These are phyloP conservation scores for Asterochloris sp. DNA, from an alignment of 139 green algal species.

Conservation along the genomic window DNA sequence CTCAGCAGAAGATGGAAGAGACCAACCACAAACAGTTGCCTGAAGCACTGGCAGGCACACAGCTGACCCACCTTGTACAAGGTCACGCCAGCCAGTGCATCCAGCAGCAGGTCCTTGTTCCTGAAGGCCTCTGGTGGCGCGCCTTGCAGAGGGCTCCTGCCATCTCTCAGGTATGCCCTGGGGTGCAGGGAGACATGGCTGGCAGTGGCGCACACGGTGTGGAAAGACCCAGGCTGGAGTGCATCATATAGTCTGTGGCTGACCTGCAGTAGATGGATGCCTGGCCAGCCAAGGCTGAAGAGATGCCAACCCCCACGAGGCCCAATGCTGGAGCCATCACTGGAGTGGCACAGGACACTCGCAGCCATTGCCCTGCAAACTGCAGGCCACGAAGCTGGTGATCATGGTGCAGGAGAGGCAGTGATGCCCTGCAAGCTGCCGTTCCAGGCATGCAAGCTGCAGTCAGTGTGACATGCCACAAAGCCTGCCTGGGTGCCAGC, in stretches of 20 bases:
- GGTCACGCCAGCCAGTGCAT: slow-evolving; percentile 51
- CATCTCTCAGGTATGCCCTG: neutral
- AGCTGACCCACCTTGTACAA: slow-evolving; percentile 48
- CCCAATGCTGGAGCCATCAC: slow-evolving; percentile 48
- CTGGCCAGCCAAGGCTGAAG: slow-evolving; percentile 54
- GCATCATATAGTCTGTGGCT: too few species aligned
- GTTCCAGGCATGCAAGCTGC: neutral
- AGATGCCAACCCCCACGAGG: slow-evolving; percentile 48
- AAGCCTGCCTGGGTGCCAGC: slow-evolving; percentile 4
- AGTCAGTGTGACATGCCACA: neutral
- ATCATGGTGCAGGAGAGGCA: neutral
- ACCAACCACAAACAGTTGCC: neutral
- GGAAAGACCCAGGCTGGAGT: neutral
- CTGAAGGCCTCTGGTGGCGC: slow-evolving; percentile 1
- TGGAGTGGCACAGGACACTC: slow-evolving; percentile 67
- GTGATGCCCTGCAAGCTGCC: neutral
- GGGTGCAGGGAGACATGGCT: neutral
- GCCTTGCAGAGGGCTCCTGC: neutral
- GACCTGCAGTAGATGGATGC: slow-evolving; percentile 27
- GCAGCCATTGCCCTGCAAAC: slow-evolving; percentile 35
- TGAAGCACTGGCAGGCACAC: neutral
- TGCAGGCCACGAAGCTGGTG: neutral
- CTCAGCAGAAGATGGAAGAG: too few species aligned
- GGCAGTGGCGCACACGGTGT: too few species aligned
- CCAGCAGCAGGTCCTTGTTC: slow-evolving; percentile 38